phyloP scores from a whole-genome alignment of 176 grass and related monocot species.

The Thalia dealbata region DNA sequence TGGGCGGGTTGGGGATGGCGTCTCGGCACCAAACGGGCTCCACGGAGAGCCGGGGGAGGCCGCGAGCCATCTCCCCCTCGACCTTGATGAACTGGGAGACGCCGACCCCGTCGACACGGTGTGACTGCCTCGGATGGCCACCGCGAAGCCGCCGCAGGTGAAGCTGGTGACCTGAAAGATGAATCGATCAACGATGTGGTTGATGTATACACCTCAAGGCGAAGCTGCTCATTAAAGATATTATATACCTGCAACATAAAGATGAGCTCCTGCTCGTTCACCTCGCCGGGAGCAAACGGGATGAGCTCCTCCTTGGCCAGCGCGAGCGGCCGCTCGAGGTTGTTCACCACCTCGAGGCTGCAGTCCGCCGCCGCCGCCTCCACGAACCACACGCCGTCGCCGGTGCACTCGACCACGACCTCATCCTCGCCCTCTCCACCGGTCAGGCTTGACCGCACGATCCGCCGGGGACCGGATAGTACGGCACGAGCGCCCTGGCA shows the following conservation, averaged over 20 bases:
- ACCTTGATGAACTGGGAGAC: slow-evolving; percentile 51
- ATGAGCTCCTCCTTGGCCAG: slow-evolving; percentile 60
- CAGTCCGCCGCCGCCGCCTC: slow-evolving; percentile 54
- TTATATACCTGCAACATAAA: slow-evolving; percentile 58
- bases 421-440: background rate
- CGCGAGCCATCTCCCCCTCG: slow-evolving; percentile 47
- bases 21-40: slow-evolving; percentile 52
- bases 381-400: slow-evolving; percentile 63
- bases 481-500: slow-evolving; percentile 44
- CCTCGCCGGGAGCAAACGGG: slow-evolving; percentile 32
- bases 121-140: slow-evolving; percentile 58
- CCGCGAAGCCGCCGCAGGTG: slow-evolving; percentile 46
- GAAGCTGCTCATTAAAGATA: too few species aligned
- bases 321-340: slow-evolving; percentile 59
- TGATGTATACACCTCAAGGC: too few species aligned
- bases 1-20: slow-evolving; percentile 52
- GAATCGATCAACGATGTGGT: too few species aligned
- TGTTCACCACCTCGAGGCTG: slow-evolving; percentile 43
- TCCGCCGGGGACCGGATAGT: slow-evolving; percentile 55
- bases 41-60: slow-evolving; percentile 28
- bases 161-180: slow-evolving; percentile 47
- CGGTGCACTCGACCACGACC: slow-evolving; percentile 48
- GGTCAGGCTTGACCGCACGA: slow-evolving; percentile 23
- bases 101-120: slow-evolving; percentile 47
- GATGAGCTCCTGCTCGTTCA: slow-evolving; percentile 40